Conservation (phyloP, 2,329 filamentous ascomycete genomes). For the Xylogone sp. region DNA sequence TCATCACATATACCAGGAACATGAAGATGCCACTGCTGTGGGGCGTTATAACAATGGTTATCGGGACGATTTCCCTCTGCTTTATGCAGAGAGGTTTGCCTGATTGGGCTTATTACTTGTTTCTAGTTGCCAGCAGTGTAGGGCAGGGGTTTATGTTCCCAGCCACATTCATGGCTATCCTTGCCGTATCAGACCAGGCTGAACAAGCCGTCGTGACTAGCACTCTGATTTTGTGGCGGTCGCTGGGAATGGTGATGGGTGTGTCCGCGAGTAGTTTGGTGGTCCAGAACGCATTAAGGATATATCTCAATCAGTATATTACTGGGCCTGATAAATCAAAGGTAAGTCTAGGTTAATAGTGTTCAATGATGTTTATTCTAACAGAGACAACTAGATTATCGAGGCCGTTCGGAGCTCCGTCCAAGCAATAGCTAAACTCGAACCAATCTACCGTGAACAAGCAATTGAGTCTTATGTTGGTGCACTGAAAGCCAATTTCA, state of each 20-base stretch:
- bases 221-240: slow-evolving; percentile 69
- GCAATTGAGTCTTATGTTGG: slow-evolving; percentile 53
- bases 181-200: slow-evolving; percentile 53
- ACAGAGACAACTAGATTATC: slow-evolving; percentile 37
- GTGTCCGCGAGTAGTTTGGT: slow-evolving; percentile 68
- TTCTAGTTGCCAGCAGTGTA: slow-evolving; percentile 51
- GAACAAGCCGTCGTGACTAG: slow-evolving; percentile 68
- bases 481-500: slow-evolving; percentile 41
- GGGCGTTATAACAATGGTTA: slow-evolving; percentile 44
- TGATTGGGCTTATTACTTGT: slow-evolving; percentile 48
- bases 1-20: slow-evolving; percentile 55
- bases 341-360: slow-evolving; percentile 10
- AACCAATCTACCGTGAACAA: slow-evolving; percentile 43
- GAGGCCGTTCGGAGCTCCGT: slow-evolving; percentile 49
- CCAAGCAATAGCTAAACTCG: slow-evolving; percentile 45
- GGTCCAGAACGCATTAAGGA: slow-evolving; percentile 65
- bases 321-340: slow-evolving; percentile 53
- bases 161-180: slow-evolving; percentile 58
- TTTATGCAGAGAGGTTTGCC: slow-evolving; percentile 49
- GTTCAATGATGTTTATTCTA: slow-evolving; percentile 19
- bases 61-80: slow-evolving; percentile 48
- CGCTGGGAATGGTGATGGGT: slow-evolving; percentile 69
- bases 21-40: slow-evolving; percentile 56
- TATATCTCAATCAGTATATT: slow-evolving; percentile 58
- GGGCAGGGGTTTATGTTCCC: slow-evolving; percentile 65